Conservation (phyloP, 2,329 filamentous ascomycete species). For the Aspergillus quadrilineatus region DNA sequence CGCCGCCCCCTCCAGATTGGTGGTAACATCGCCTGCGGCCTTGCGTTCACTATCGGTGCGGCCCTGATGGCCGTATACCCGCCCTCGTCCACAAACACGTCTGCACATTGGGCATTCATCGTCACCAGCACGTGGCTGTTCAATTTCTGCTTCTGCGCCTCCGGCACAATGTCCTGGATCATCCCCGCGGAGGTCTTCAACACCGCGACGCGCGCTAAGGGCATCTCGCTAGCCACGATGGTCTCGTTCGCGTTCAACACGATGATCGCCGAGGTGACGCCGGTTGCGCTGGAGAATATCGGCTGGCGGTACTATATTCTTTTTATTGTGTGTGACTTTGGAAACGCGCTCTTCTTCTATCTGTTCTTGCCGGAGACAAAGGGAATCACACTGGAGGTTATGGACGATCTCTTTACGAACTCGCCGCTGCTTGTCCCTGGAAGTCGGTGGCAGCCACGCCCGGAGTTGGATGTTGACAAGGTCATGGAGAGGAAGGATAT, state of each 20-base stretch:
- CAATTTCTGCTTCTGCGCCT: constrained; percentile 12
- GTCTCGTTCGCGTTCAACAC: constrained; percentile 11
- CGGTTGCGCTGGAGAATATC: constrained; percentile 6
- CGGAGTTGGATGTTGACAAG: constrained; percentile 3
- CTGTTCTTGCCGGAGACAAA: constrained; percentile 16
- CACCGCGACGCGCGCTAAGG: constrained; percentile 7
- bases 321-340: constrained; percentile 15
- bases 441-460: neutral
- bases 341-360: constrained; percentile 1
- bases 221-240: constrained; percentile 9
- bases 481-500: constrained; percentile 9
- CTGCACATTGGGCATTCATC: constrained; percentile 10
- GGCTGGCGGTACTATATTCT: constrained; percentile 15
- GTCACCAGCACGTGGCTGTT: constrained; percentile 11
- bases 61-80: constrained; percentile 5
- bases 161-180: constrained; percentile 8
- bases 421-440: constrained; percentile 3
- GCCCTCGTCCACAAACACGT: neutral
- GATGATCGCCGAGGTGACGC: constrained; percentile 10
- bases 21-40: constrained; percentile 9
- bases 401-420: constrained; percentile 16
- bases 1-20: constrained; percentile 7
- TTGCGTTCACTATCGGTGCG: constrained; percentile 8
- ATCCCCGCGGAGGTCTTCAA: constrained; percentile 9
- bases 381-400: constrained; percentile 15